Base-by-base conservation (phyloP, 257 asterid species). In the Anisodus acutangulus region DNA sequence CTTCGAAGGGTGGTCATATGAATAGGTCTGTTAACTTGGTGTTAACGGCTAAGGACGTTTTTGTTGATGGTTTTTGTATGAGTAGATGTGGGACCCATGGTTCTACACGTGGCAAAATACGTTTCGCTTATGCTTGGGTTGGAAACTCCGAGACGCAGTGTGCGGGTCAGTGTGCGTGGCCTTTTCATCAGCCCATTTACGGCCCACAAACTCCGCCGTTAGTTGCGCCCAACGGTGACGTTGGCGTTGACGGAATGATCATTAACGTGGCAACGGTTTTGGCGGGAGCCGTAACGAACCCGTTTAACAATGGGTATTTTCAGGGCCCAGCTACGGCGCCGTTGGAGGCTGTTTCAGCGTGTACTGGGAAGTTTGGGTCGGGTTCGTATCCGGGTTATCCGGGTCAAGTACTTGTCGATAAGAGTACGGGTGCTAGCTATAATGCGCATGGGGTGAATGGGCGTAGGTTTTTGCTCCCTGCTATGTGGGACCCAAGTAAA, bases 161-260 rank as follows among this genome's bases (percentile, higher is more conserved):
- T 49, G 91, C 97, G 0, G 98, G 98, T 0, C 90, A 91, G 87
- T 93, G 98, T 84, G 98, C 98, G 2, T 92, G 95, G 97, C 98
- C 98, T 49, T 95, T 95, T 58, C 95, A 93, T 82, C 94, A 91
- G 86, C 98, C 98, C n/a, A 3, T 88, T 13, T 92, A 91, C 92
- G 97, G 97, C n/a, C 98, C 98, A 5, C 98, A 94, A 86, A 47
- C 89, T 1, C 91, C 93, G 83, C 93, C 98, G 69, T 84, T 94
- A 0, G 85, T 88, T 16, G 90, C 98, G 3, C 98, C 97, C 0
- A 94, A 92, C 91, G 94, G 91, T 2, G 95, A 92, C 89, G 97
- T 94, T 16, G 98, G 95, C 0, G 91, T 86, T 0, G 97, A 94
- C 85, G 98, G 97, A 1, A 94, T 92, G 95, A 79, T 94, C 51